A percentile compares a stretch with the other conserved stretches of the same genome.
phyloP scores from a whole-genome alignment of 1,139 yeast genomes.

The Protomyces lactucae-debilis region DNA sequence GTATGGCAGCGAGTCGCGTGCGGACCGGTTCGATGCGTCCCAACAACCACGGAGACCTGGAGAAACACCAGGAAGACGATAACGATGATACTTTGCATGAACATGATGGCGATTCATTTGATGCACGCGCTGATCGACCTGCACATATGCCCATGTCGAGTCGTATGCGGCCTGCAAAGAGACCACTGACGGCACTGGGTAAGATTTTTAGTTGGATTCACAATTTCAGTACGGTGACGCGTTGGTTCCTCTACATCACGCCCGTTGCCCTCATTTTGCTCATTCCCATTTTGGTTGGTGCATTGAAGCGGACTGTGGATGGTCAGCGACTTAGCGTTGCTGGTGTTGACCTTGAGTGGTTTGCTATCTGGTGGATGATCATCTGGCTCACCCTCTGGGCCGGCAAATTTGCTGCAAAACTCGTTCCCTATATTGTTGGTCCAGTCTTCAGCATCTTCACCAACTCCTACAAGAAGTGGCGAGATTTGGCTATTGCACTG shows the following conservation, averaged over 20 bases:
- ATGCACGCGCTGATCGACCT: conserved; percentile 11
- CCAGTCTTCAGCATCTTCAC: conserved; percentile 23
- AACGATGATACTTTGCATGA: not conserved
- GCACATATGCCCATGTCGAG: conserved; percentile 20
- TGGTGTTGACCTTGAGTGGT: conserved; percentile 28
- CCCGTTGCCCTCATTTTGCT: conserved; percentile 27
- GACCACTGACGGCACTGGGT: conserved; percentile 27
- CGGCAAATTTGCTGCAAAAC: conserved; percentile 26
- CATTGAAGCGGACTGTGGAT: conserved; percentile 1
- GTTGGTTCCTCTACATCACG: conserved; percentile 26
- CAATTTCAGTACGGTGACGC: conserved; percentile 20
- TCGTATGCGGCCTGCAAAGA: conserved; percentile 14
- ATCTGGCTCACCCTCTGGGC: conserved; percentile 30
- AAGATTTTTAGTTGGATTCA: conserved; percentile 26
- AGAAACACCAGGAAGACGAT: not conserved
- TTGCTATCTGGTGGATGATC: conserved; percentile 29
- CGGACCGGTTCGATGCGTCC: not conserved
- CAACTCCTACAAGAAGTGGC: conserved; percentile 28
- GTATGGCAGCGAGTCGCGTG: conserved; percentile 1
- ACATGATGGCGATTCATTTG: conserved; percentile 13
- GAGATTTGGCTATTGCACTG: conserved; percentile 23
- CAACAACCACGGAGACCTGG: not conserved
- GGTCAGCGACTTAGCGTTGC: conserved; percentile 16
- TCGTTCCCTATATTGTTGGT: conserved; percentile 25
- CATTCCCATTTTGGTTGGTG: conserved; percentile 27